Evolutionary conservation across 805 yeast genomes (phyloP), one percentile per base, ranked within the genome.

Genomic region (Torulaspora franciscae): DNA sequence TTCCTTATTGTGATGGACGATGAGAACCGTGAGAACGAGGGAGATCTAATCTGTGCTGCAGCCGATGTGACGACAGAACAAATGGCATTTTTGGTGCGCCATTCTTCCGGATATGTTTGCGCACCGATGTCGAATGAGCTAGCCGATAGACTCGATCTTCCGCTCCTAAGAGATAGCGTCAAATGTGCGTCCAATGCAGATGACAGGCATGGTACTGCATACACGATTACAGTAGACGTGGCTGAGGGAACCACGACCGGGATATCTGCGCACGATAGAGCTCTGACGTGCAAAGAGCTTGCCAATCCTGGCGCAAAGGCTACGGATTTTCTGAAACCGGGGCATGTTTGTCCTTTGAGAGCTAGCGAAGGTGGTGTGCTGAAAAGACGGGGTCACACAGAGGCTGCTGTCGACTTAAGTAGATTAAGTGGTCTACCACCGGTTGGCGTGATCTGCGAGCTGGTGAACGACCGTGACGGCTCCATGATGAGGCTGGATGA

Each of bases 1-100:
- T 89, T 91, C 59, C 73, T 93, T 38, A 78, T 93, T 37, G 99
- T 93, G n/a, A 85, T 93, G 85, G 99, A 93, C 65, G 96, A 93
- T 62, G 97, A 88, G 65, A 77, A 77, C 61, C 81, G 99, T 56
- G 99, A 93, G 66, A 93, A 93, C 65, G 99, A 93, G 69, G 99
- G 99, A 42, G 99, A 93, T 63, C 73, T 93, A 59, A 88, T 93
- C 56, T 82, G 86, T 39, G 95, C 98, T n/a, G 99, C 96, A 30
- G 80, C 84, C 53, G 72, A 72, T 43, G 73, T 81, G 54, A 85
- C 95, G 32, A 80, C 85, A 36, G 82, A 82, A 59, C 80, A 89
- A 54, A 88, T 93, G 96, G 99, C 98, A 1, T 93, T 93, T 58
- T 69, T 93, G 50, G 95, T 93, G 37, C 81, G 91, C 54, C 75